Conservation (phyloP, 345 rosid species). For the Schrenkiella parvula region DNA sequence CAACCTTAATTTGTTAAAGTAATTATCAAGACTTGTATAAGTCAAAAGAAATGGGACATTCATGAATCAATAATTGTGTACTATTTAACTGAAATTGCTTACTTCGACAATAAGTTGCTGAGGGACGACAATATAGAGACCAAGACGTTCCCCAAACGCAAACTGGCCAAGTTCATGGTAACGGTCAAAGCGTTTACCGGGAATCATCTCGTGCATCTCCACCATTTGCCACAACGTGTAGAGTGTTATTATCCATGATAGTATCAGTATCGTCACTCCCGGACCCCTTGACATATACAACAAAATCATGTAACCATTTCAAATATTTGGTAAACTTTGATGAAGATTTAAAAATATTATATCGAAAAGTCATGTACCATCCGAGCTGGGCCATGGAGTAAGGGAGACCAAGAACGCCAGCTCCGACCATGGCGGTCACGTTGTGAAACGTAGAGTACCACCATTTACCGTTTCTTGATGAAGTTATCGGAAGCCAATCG, state of each 20-base stretch:
- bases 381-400: not conserved
- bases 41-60: not conserved
- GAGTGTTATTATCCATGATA: not conserved
- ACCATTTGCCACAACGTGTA: not conserved
- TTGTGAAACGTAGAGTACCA: not conserved
- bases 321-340: not conserved
- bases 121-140: constrained; percentile 65
- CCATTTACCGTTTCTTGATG: not conserved
- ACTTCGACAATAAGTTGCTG: constrained; percentile 61
- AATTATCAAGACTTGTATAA: not conserved
- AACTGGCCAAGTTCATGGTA: constrained; percentile 63
- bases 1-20: constrained; percentile 21
- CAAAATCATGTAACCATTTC: not conserved
- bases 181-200: constrained; percentile 61
- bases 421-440: not conserved
- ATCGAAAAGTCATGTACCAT: not conserved
- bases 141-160: constrained; percentile 64
- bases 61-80: not conserved
- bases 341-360: not conserved
- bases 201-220: constrained; percentile 69
- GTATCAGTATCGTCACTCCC: constrained; percentile 18
- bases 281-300: constrained; percentile 46
- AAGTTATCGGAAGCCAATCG: not conserved
- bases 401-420: not conserved
- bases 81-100: not conserved